Percentiles rank a stretch among this genome's conserved stretches.
Conservation (phyloP, 805 yeast genomes). For the Ogataea methanolica region DNA sequence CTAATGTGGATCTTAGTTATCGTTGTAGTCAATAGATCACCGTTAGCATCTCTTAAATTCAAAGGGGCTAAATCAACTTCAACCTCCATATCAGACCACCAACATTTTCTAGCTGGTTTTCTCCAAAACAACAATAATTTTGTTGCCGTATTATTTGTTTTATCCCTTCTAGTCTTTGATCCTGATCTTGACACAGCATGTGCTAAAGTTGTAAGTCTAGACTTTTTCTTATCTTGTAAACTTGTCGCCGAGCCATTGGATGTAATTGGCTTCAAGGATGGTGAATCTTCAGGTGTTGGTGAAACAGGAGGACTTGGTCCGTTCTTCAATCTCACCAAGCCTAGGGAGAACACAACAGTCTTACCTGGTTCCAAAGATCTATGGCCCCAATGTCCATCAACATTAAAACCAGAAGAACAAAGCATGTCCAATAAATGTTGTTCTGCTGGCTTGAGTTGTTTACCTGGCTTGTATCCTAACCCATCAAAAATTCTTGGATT, state of each 20-base stretch:
- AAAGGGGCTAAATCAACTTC: slow-evolving; percentile 36
- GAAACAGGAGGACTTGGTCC: slow-evolving; percentile 6
- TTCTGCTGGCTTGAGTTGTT: slow-evolving; percentile 79
- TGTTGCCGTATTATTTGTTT: slow-evolving; percentile 32
- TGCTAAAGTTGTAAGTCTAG: slow-evolving; percentile 60
- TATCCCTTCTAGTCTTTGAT: slow-evolving; percentile 31
- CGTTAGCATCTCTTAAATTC: slow-evolving; percentile 21
- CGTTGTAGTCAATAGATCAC: slow-evolving; percentile 30
- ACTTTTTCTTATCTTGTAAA: slow-evolving; percentile 35
- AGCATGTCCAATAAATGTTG: slow-evolving; percentile 93
- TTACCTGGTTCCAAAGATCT: slow-evolving; percentile 83
- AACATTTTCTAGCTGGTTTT: slow-evolving; percentile 96
- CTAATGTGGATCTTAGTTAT: slow-evolving; percentile 75
- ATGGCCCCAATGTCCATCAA: slow-evolving; percentile 77
- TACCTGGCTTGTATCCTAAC: slow-evolving; percentile 54
- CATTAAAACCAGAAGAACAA: slow-evolving; percentile 77
- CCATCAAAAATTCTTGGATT: slow-evolving; percentile 74
- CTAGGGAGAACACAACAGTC: slow-evolving; percentile 81
- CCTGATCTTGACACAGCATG: slow-evolving; percentile 45
- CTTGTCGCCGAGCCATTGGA: slow-evolving; percentile 18
- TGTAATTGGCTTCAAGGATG: slow-evolving; percentile 30
- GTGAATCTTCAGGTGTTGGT: slow-evolving; percentile 20
- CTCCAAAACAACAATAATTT: slow-evolving; percentile 91
- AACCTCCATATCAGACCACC: slow-evolving; percentile 80
- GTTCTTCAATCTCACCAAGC: slow-evolving; percentile 56